These are phyloP conservation scores for Erythrobasidium hasegawianum DNA, from an alignment of 1,284 basidiomycete genomes.

Conservation along the genomic window DNA sequence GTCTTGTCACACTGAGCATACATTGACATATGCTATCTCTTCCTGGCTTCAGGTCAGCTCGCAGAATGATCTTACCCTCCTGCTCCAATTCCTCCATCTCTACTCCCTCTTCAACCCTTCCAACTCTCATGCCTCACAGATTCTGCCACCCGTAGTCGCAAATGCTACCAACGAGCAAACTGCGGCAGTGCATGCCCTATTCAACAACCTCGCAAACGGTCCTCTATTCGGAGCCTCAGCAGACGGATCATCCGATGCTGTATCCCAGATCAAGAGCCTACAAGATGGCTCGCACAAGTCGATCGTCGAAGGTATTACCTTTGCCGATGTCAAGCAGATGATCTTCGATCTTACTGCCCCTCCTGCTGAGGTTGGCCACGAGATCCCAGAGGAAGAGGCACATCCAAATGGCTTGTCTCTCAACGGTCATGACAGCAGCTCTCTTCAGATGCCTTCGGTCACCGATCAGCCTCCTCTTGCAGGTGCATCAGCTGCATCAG, in stretches of 20 bases:
- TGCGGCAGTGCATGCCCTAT: constrained; percentile 44
- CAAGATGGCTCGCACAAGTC: constrained; percentile 35
- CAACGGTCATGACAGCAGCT: constrained; percentile 6
- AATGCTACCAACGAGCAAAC: constrained; percentile 45
- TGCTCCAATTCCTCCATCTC: constrained; percentile 47
- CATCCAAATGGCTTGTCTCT: constrained; percentile 34
- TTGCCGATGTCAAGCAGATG: constrained; percentile 44
- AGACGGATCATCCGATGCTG: constrained; percentile 39
- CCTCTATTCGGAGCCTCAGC: constrained; percentile 43
- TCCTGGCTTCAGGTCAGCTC: constrained; percentile 32
- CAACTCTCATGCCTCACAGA: constrained; percentile 36
- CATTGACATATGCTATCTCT: background rate
- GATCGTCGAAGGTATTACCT: constrained; percentile 43
- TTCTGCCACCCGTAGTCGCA: constrained; percentile 40
- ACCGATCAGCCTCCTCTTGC: constrained; percentile 22
- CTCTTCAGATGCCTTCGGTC: background rate
- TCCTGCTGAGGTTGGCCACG: constrained; percentile 44
- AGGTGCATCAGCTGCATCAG: constrained; percentile 15
- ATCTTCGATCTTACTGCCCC: constrained; percentile 44
- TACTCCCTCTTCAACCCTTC: constrained; percentile 42
- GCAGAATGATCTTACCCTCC: constrained; percentile 43
- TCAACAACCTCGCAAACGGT: constrained; percentile 43
- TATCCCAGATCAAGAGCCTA: constrained; percentile 41
- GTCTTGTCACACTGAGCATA: background rate
- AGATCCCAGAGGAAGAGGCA: constrained; percentile 44